phyloP scores from a whole-genome alignment of 257 asterid genomes.

The Ehretia macrophylla region DNA sequence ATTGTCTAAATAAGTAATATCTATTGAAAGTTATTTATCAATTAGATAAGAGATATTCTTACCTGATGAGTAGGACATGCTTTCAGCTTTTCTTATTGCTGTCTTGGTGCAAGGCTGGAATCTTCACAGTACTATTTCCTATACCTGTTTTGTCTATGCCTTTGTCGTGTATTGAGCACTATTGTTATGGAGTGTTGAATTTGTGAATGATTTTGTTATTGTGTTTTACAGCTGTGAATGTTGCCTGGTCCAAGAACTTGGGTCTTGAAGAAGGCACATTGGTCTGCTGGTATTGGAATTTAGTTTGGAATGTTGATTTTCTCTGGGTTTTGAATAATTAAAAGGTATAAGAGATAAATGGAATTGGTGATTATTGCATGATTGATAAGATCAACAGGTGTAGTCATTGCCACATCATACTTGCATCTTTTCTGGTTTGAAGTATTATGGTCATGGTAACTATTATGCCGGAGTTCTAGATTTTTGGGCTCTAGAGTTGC shows the following conservation, averaged over 20 bases:
- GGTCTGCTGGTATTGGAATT: slow-evolving; percentile 36
- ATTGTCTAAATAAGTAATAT: too few relatives aligned
- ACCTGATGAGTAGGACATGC: too few relatives aligned
- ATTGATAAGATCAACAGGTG: background rate
- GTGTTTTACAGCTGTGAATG: slow-evolving; percentile 81
- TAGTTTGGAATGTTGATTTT: slow-evolving; percentile 33
- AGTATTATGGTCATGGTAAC: slow-evolving; percentile 20
- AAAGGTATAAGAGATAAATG: slow-evolving; percentile 20
- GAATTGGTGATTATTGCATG: slow-evolving; percentile 13
- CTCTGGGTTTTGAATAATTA: slow-evolving; percentile 32
- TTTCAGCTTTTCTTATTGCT: too few relatives aligned
- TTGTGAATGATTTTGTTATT: slow-evolving; percentile 60
- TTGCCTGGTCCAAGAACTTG: slow-evolving; percentile 77
- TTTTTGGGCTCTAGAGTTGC: slow-evolving; percentile 16
- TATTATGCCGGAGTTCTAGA: slow-evolving; percentile 19
- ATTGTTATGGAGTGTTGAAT: slow-evolving; percentile 24
- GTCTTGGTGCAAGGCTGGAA: too few relatives aligned
- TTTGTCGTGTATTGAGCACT: too few relatives aligned
- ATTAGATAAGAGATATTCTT: too few relatives aligned
- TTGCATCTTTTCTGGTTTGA: slow-evolving; percentile 23
- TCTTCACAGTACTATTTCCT: too few relatives aligned
- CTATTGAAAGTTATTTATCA: too few relatives aligned
- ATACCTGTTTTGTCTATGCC: too few relatives aligned
- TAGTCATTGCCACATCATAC: slow-evolving; percentile 16
- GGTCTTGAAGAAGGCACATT: slow-evolving; percentile 63